These are phyloP conservation scores for Calonectria pseudoturangicola DNA, from an alignment of 2,329 filamentous ascomycete species.

Conservation along the genomic window DNA sequence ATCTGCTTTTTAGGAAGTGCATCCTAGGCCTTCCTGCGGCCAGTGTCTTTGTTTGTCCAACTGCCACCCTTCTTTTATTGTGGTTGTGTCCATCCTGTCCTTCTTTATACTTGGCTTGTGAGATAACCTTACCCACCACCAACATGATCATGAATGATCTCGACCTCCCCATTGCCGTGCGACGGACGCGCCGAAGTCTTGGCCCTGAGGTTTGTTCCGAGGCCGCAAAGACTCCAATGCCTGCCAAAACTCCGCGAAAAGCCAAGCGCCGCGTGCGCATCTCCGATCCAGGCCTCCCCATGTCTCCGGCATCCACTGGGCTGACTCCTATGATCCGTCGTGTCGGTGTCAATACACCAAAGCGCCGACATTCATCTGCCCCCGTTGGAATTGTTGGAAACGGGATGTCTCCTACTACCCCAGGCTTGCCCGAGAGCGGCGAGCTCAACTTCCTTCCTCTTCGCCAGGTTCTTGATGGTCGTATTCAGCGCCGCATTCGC, in stretches of 20 bases:
- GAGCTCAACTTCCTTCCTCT: slow-evolving; percentile 66
- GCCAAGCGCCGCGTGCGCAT: slow-evolving; percentile 73
- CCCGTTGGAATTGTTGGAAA: slow-evolving; percentile 56
- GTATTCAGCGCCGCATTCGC: slow-evolving; percentile 74
- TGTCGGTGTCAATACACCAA: slow-evolving; percentile 64
- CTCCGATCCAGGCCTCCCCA: slow-evolving; percentile 72
- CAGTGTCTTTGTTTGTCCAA: slow-evolving; percentile 29
- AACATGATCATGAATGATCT: slow-evolving; percentile 59
- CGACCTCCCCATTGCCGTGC: slow-evolving; percentile 73
- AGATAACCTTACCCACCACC: slow-evolving; percentile 14
- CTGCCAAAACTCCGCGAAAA: slow-evolving; percentile 57
- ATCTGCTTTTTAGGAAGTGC: not conserved
- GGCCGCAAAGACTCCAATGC: slow-evolving; percentile 34
- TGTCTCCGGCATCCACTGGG: slow-evolving; percentile 65
- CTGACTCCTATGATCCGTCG: slow-evolving; percentile 76
- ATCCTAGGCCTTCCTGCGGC: slow-evolving; percentile 34
- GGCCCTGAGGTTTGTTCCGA: slow-evolving; percentile 53
- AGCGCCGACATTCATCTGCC: slow-evolving; percentile 68
- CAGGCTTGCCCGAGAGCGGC: slow-evolving; percentile 56
- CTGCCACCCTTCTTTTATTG: slow-evolving; percentile 19
- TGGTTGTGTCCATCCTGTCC: slow-evolving; percentile 15
- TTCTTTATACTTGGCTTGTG: slow-evolving; percentile 27
- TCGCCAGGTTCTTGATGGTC: slow-evolving; percentile 73
- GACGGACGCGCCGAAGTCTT: slow-evolving; percentile 70
- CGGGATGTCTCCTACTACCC: slow-evolving; percentile 43